Conservation (phyloP, 805 yeast species). For the Komagataella kurtzmanii region DNA sequence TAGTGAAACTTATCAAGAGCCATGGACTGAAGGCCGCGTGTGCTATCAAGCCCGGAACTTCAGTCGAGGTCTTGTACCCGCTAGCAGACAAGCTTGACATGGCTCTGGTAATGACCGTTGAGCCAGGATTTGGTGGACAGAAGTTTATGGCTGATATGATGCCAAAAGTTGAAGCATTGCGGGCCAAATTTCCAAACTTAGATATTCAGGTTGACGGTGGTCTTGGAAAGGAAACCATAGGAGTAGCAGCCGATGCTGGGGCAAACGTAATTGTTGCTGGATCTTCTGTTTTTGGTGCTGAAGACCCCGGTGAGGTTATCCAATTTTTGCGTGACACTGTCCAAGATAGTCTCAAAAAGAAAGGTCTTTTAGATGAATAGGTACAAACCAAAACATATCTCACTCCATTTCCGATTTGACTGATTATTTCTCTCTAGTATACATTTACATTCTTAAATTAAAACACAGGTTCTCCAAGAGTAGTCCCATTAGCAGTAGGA, state of each 20-base stretch:
- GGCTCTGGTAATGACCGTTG: slow-evolving; percentile 97
- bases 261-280: slow-evolving; percentile 98
- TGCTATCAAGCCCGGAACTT: slow-evolving; percentile 89
- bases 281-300: slow-evolving; percentile 81
- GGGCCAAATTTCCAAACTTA: slow-evolving; percentile 61
- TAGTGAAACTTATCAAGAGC: slow-evolving; percentile 62
- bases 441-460: slow-evolving; percentile 8
- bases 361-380: slow-evolving; percentile 7
- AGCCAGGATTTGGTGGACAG: slow-evolving; percentile 99
- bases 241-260: slow-evolving; percentile 88
- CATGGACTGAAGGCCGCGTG: slow-evolving; percentile 89
- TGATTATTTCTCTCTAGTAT: background rate
- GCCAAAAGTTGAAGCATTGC: slow-evolving; percentile 79
- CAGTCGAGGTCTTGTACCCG: slow-evolving; percentile 69
- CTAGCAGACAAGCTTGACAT: slow-evolving; percentile 72
- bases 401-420: background rate
- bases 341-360: slow-evolving; percentile 3
- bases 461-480: slow-evolving; percentile 64
- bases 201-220: slow-evolving; percentile 98
- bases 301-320: slow-evolving; percentile 68
- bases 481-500: slow-evolving; percentile 60
- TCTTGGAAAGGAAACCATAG: slow-evolving; percentile 72
- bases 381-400: slow-evolving; percentile 1
- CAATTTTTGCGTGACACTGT: slow-evolving; percentile 54
- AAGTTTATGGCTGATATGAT: slow-evolving; percentile 91